Percentiles rank a stretch among this genome's conserved stretches.
phyloP scores from a whole-genome alignment of 2,329 filamentous ascomycete genomes.

The Fonsecaea erecta region DNA sequence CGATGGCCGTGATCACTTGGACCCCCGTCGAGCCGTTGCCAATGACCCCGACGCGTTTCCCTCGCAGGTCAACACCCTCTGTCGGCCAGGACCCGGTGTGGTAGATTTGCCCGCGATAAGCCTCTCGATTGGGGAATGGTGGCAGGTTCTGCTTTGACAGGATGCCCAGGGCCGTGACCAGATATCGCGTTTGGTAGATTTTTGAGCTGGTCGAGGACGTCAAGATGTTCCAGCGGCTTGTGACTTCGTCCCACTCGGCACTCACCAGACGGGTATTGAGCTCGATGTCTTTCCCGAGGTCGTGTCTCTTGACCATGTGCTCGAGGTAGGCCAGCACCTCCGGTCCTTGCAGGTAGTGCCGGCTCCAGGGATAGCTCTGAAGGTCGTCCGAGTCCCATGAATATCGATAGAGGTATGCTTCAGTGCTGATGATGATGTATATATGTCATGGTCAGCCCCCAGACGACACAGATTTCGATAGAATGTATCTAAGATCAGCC shows the following conservation, averaged over 20 bases:
- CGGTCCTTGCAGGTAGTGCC: background rate
- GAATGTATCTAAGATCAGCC: too few relatives aligned
- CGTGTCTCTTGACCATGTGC: background rate
- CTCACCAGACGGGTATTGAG: background rate
- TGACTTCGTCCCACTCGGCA: background rate
- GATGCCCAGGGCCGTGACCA: background rate
- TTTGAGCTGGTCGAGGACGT: background rate
- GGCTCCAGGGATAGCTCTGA: background rate
- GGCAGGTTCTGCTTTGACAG: background rate
- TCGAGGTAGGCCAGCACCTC: background rate
- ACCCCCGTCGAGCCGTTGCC: constrained; percentile 65
- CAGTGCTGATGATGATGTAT: constrained; percentile 34
- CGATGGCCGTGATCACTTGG: constrained; percentile 58
- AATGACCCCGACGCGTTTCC: constrained; percentile 65
- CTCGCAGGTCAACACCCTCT: constrained; percentile 48
- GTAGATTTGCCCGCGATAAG: background rate
- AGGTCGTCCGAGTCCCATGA: constrained; percentile 16
- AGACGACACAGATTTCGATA: too few relatives aligned
- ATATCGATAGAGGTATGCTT: constrained; percentile 38
- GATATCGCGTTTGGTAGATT: background rate
- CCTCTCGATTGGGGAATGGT: background rate
- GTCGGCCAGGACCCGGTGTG: background rate
- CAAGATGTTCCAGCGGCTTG: background rate
- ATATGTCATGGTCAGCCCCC: background rate
- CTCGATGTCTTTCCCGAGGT: background rate